Evolutionary conservation across 75 land plant genomes (phyloP), one percentile per base, ranked within the genome.

Genomic region (Ceratopteris richardii): DNA sequence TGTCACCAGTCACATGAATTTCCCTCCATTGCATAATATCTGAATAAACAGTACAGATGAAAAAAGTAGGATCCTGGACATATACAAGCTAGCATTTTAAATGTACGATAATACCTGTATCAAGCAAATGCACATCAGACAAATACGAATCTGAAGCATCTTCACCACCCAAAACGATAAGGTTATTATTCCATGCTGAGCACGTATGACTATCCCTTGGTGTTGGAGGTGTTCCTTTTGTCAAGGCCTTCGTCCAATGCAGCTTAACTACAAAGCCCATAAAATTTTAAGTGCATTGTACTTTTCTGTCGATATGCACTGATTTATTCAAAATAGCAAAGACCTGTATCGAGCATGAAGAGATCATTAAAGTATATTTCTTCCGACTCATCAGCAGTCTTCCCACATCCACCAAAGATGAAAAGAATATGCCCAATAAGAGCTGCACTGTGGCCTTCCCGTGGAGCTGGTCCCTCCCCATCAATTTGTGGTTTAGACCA

Each of bases 151-250:
- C 90, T 29, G 77, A 73, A 51, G 75, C 77, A 81, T 94, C 98
- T 75, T 94, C 98, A 44, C 98, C 98, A 62, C 91, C 98, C 57
- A 94, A 60, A 1, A 94, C 76, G 29, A 94, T 77, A 41, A 94
- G 54, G 54, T 79, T 86, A 75, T 83, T 81, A 66, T 75, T 77
- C 84, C 83, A 94, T 21, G 96, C 73, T 25, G 96, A 89, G 56
- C 86, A 86, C 30, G 91, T 76, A 65, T 94, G 98, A 58, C 96
- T 90, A 66, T 90, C 98, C 44, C 98, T 86, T 19, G 89, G 73
- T 61, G 83, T 62, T 36, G 98, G 98, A 17, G 77, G 80, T 54
- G 44, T 71, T 3, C 98, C 98, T 24, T 76, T 61, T 29, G 98
- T 83, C 24, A 54, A 29, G 46, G 77, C 76, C 64, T 59, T 75